phyloP scores from a whole-genome alignment of 2,329 filamentous ascomycete genomes.

The Neurospora sp. region DNA sequence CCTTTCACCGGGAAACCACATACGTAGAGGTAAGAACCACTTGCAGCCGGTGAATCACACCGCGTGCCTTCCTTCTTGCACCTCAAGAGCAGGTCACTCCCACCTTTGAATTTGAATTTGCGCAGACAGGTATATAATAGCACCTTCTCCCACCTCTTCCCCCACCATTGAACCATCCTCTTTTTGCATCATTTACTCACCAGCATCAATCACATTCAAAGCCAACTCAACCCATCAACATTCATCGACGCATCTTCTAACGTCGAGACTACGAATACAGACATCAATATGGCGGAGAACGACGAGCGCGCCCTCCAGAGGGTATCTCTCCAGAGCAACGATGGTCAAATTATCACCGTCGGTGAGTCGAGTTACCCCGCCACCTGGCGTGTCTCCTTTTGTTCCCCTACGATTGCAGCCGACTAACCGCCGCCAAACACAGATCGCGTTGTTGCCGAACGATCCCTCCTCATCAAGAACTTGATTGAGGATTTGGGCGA shows the following conservation, averaged over 20 bases:
- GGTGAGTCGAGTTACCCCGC: constrained; percentile 27
- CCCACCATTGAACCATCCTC: not conserved
- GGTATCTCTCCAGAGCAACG: constrained; percentile 43
- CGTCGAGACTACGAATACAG: not conserved
- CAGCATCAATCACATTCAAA: not conserved
- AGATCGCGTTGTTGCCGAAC: constrained; percentile 81
- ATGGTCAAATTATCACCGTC: constrained; percentile 36
- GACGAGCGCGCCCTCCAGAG: constrained; percentile 24
- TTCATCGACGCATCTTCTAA: not conserved
- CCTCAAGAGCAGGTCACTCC: not conserved
- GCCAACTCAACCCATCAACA: constrained; percentile 9
- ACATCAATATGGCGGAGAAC: constrained; percentile 21
- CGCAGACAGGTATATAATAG: not conserved
- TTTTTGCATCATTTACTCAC: not conserved
- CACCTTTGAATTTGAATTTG: not conserved
- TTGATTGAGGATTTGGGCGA: constrained; percentile 90
- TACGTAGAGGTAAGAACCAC: not conserved
- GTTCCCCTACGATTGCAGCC: not conserved
- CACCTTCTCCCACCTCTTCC: not conserved
- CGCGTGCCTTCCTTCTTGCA: not conserved
- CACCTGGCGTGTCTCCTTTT: not conserved
- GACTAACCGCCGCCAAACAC: constrained; percentile 7
- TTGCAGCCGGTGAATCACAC: not conserved
- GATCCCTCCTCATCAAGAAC: constrained; percentile 95
- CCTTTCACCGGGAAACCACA: not conserved